Conservation (phyloP, 225 moss, liverwort and hornwort genomes). For the Lunularia cruciata region DNA sequence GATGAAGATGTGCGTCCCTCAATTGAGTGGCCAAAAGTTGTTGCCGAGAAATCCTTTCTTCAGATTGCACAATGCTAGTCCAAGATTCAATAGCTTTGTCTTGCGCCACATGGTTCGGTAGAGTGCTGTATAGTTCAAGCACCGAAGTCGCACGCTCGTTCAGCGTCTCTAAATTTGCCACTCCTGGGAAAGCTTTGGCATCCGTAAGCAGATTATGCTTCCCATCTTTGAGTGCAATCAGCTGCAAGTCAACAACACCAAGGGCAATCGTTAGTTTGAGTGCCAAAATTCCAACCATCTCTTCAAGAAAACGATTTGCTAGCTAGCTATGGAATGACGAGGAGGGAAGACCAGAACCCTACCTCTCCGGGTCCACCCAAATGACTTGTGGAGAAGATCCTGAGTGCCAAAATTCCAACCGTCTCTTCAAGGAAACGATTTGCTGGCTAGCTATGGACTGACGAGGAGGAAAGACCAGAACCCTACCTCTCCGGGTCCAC, state of each 20-base stretch:
- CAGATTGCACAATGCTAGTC: slow-evolving; percentile 41
- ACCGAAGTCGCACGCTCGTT: slow-evolving; percentile 56
- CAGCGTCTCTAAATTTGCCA: slow-evolving; percentile 42
- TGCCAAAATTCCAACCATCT: no score
- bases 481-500: slow-evolving; percentile 67
- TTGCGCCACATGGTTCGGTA: neutral
- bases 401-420: no score
- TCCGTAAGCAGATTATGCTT: slow-evolving; percentile 58
- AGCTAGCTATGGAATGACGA: no score
- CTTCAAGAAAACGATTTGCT: no score
- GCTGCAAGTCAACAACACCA: slow-evolving; percentile 41
- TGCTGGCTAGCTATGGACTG: no score
- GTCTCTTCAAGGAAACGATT: no score
- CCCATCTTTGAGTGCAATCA: slow-evolving; percentile 72
- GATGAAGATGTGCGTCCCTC: neutral
- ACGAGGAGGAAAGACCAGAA: no score
- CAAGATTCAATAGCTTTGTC: slow-evolving; percentile 49
- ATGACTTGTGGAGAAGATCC: slow-evolving; percentile 65
- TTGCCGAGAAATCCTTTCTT: slow-evolving; percentile 44
- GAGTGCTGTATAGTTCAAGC: slow-evolving; percentile 48
- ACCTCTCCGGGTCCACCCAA: slow-evolving; percentile 76
- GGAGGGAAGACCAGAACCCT: no score
- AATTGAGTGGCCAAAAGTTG: slow-evolving; percentile 14
- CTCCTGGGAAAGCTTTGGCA: slow-evolving; percentile 48
- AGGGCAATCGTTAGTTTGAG: no score